Evolutionary conservation across 1,284 basidiomycete species (phyloP), one percentile per base, ranked within the genome.

Genomic region (Ganoderma sinense): DNA sequence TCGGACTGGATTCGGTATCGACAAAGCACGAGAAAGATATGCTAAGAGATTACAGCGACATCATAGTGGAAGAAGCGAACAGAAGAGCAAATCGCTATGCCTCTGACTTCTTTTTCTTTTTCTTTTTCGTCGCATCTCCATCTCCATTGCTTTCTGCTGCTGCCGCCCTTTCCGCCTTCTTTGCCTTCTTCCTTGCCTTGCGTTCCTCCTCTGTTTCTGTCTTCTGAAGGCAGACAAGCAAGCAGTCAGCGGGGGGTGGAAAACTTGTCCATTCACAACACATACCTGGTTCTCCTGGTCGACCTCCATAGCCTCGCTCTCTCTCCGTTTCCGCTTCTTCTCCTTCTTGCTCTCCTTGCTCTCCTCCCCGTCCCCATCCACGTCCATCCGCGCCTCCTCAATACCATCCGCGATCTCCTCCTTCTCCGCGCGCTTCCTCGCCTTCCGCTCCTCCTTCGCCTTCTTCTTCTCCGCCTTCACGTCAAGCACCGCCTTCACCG

Each of bases 401-500:
- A 82, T 83, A 68, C 80, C 82, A 48, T 85, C 82, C 11, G 68
- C 68, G 55, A 69, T 73, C 68, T 79, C 80, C 63, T 78, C 82
- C 68, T 83, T 84, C 64, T 84, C 86, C 75, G 82, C 83, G 20
- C 73, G 69, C 66, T 72, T 80, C 58, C 78, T 76, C 63, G 74
- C 76, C 78, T 87, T 88, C 77, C 90, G 91, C 82, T 93, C 89
- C 80, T 85, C 89, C 82, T 90, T 91, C 58, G 88, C 89, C 75
- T 81, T 87, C 82, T 88, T 89, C 83, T 94, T 94, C 84, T 96
- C 93, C 85, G 91, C 92, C 84, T 94, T 94, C 69, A 93, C 91
- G 69, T 94, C 91, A 75, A 90, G 79, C 48, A 88, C 93, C 39
- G 85, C 89, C 81, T 89, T 84, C 33, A 89, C 79, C 10, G 93